phyloP scores from a whole-genome alignment of 176 grass and related monocot species.

The Musa schizocarpa region DNA sequence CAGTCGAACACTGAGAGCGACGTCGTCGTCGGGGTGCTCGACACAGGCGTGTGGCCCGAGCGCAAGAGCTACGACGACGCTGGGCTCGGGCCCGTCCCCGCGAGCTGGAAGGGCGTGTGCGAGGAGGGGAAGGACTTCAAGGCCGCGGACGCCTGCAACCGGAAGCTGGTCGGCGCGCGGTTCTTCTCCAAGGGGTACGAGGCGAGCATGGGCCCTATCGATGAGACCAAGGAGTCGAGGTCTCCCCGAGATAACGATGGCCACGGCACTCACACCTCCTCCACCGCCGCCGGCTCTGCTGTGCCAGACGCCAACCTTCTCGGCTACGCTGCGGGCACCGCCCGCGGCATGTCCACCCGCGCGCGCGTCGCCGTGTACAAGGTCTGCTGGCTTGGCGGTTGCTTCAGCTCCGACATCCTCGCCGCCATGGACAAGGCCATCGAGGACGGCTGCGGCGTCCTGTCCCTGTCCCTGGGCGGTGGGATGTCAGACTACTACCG shows the following conservation, averaged over 20 bases:
- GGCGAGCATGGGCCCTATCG: conserved; percentile 67
- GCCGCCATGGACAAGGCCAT: conserved; percentile 73
- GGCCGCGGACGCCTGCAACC: conserved; percentile 47
- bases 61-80: conserved; percentile 68
- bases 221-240: conserved; percentile 42
- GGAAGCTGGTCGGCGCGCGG: conserved; percentile 69
- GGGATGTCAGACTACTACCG: conserved; percentile 56
- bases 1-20: conserved; percentile 40
- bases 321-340: conserved; percentile 68
- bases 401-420: conserved; percentile 91
- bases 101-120: conserved; percentile 68
- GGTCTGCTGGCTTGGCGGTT: conserved; percentile 88
- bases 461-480: conserved; percentile 81
- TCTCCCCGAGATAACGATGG: conserved; percentile 78
- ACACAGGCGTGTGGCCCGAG: conserved; percentile 86
- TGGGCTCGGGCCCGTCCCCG: conserved; percentile 38
- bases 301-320: conserved; percentile 46
- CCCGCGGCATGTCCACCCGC: conserved; percentile 64
- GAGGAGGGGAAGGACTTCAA: conserved; percentile 33
- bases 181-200: conserved; percentile 73
- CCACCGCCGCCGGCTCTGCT: conserved; percentile 43
- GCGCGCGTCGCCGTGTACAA: conserved; percentile 75
- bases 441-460: conserved; percentile 65
- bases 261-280: conserved; percentile 79
- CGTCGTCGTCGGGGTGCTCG: conserved; percentile 74